A percentile compares a stretch with the other conserved stretches of the same genome.
phyloP scores from a whole-genome alignment of 2,329 filamentous ascomycete species.

The Paraconiothyrium brasiliense region DNA sequence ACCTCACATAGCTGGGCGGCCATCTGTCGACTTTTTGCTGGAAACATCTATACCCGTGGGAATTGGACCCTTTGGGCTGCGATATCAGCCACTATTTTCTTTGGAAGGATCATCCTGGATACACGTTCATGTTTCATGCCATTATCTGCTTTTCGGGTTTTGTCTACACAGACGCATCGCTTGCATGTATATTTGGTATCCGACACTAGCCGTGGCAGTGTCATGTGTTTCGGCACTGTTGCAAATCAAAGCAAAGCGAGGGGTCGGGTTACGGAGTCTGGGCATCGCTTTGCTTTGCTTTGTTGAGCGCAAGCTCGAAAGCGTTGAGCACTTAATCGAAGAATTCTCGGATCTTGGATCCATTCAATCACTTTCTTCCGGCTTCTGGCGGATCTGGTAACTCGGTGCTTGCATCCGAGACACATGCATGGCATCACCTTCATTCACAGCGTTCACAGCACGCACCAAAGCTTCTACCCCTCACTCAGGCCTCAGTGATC shows the following conservation, averaged over 20 bases:
- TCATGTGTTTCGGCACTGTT: neutral
- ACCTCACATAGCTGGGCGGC: slow-evolving; percentile 15
- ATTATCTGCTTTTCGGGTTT: neutral
- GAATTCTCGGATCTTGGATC: too few relatives aligned
- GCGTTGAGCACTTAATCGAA: too few relatives aligned
- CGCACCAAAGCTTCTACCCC: too few relatives aligned
- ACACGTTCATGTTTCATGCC: neutral
- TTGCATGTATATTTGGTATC: neutral
- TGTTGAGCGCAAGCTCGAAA: neutral
- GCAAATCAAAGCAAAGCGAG: neutral
- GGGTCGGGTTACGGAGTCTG: neutral
- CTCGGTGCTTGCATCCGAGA: too few relatives aligned
- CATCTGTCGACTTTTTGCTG: slow-evolving; percentile 9
- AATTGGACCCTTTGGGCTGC: slow-evolving; percentile 4
- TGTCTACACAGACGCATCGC: neutral
- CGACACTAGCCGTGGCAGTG: neutral
- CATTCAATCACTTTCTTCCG: too few relatives aligned
- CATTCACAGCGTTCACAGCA: too few relatives aligned
- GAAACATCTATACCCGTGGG: slow-evolving; percentile 17
- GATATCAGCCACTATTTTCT: neutral
- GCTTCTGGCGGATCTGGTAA: too few relatives aligned
- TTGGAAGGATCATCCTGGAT: neutral
- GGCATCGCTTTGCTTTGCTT: neutral
- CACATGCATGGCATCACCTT: too few relatives aligned
- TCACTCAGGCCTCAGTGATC: too few relatives aligned